Percentiles rank a stretch among this genome's conserved stretches.
Conservation (phyloP, 345 rosid species). For the Firmiana major region DNA sequence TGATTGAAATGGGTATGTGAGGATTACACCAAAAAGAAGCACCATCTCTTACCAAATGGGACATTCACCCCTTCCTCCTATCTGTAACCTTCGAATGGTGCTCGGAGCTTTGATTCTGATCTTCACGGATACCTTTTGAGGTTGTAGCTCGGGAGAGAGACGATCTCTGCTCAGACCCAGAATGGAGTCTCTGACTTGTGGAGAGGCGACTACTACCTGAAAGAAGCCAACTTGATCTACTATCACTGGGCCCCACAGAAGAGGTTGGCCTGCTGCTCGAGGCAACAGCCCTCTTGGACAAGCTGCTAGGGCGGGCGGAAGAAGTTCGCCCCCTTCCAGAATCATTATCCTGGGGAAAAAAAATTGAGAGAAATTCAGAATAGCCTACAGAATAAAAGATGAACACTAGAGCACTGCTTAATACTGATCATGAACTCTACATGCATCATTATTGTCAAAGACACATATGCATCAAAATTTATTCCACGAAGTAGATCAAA, state of each 20-base stretch:
- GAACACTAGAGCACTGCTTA: neutral
- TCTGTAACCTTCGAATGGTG: slow-evolving; percentile 8
- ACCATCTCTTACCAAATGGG: neutral
- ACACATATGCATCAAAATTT: neutral
- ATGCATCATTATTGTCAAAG: neutral
- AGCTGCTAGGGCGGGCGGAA: slow-evolving; percentile 26
- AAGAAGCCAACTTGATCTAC: slow-evolving; percentile 42
- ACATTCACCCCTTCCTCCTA: slow-evolving; percentile 11
- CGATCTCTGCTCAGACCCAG: slow-evolving; percentile 18
- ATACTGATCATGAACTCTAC: neutral
- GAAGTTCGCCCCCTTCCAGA: slow-evolving; percentile 38
- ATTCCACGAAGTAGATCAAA: neutral
- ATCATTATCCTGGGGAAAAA: slow-evolving; percentile 39
- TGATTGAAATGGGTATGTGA: slow-evolving; percentile 1
- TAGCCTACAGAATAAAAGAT: neutral
- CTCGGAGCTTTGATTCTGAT: slow-evolving; percentile 6
- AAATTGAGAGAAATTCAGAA: neutral
- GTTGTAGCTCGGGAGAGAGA: slow-evolving; percentile 11
- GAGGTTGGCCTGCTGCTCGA: slow-evolving; percentile 34
- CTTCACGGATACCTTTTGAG: slow-evolving; percentile 16
- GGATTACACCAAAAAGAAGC: neutral
- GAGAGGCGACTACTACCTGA: slow-evolving; percentile 33
- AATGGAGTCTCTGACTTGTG: slow-evolving; percentile 25
- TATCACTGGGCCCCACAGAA: slow-evolving; percentile 21
- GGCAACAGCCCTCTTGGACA: slow-evolving; percentile 35